Evolutionary conservation across 345 rosid species (phyloP), one percentile per base, ranked within the genome.

Genomic region (Citrus sp.): DNA sequence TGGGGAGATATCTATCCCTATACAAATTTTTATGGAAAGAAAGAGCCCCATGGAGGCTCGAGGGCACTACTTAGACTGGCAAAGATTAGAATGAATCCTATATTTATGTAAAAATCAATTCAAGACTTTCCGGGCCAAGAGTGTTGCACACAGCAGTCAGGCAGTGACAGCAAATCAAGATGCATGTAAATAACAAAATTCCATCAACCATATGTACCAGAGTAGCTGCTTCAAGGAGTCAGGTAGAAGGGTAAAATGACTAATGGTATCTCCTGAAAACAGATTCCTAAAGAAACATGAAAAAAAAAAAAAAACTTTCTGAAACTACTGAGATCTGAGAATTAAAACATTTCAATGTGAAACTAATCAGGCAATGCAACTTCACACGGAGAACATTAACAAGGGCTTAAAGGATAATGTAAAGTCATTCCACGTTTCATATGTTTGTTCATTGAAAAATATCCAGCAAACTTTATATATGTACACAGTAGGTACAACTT

Each of bases 401-500:
- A 35, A 9, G 32, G 16, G 40, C 25, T 37, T 9, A 8, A 60
- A 30, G 25, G 55, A 38, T 51, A 54, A 74, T 27, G 37, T 30
- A 62, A 40, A 40, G 0, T 9, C 25, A n/a, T 24, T 55, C 55
- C n/a, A 38, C 9, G 21, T 10, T 66, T 24, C 21, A 27, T 24
- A n/a, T 34, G 49, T 63, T 73, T 55, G 59, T 54, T 35, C 66
- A 24, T 7, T 32, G 14, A 27, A 64, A 34, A 55, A 67, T 25
- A 37, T 55, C 68, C 56, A 67, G 76, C 66, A 82, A 82, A 79
- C 75, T 67, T 78, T 65, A 72, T 73, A 77, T 77, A 80, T 84
- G 27, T 70, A 87, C 83, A 81, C 16, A 49, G 18, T 64, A 66
- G 67, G 27, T 49, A 70, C 75, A 81, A 77, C 81, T 71, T 55